phyloP scores from a whole-genome alignment of 106 monocot genomes.

The Dactylorhiza incarnata region DNA sequence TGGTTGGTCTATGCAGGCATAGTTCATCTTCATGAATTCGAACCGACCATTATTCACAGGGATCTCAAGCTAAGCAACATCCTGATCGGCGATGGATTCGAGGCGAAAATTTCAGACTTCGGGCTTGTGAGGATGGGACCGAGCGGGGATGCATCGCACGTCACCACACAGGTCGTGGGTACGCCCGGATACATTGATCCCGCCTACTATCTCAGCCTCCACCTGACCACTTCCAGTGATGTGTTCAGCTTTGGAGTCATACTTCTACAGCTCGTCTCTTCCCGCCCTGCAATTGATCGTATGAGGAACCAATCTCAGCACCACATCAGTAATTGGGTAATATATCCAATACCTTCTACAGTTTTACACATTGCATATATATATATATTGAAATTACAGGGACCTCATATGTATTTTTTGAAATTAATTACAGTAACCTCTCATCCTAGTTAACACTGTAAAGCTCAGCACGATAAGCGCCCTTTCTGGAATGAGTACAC shows the following conservation, averaged over 20 bases:
- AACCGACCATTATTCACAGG: constrained; percentile 28
- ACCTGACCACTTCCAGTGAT: constrained; percentile 25
- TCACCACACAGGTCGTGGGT: constrained; percentile 26
- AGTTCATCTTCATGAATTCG: constrained; percentile 24
- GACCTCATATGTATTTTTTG: no score
- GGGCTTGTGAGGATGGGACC: constrained; percentile 24
- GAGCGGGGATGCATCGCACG: constrained; percentile 14
- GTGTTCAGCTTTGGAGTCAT: constrained; percentile 35
- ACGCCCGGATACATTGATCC: constrained; percentile 34
- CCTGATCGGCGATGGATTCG: constrained; percentile 16
- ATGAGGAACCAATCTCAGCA: background rate
- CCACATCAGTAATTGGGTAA: constrained; percentile 30
- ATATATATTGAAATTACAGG: no score
- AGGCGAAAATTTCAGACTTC: constrained; percentile 27
- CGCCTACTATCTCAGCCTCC: constrained; percentile 21
- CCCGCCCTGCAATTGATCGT: constrained; percentile 12
- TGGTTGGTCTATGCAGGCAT: constrained; percentile 14
- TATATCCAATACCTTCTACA: no score
- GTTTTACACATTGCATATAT: no score
- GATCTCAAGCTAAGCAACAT: constrained; percentile 36
- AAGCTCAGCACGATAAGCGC: no score
- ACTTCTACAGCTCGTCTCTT: constrained; percentile 24
- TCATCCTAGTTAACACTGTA: no score
- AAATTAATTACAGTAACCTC: no score
- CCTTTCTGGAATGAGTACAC: no score